phyloP scores from a whole-genome alignment of 2,329 filamentous ascomycete genomes.

The Alternaria gaisen region DNA sequence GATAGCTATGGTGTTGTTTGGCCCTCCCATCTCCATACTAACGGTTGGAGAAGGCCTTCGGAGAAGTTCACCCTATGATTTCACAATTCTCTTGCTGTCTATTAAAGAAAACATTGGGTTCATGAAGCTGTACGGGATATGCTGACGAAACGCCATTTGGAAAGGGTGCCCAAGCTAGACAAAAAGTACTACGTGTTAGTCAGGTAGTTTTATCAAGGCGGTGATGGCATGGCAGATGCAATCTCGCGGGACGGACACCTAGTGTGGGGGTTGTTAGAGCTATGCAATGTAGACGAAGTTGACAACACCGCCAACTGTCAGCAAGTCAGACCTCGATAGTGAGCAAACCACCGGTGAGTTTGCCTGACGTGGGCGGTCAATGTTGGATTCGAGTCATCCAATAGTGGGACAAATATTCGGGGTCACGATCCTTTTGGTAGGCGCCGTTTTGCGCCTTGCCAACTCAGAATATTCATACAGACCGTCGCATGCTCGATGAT shows the following conservation, averaged over 20 bases:
- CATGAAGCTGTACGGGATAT: neutral
- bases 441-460: slow-evolving; percentile 19
- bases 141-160: neutral
- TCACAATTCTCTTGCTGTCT: slow-evolving; percentile 4
- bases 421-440: slow-evolving; percentile 21
- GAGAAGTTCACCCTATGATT: slow-evolving; percentile 4
- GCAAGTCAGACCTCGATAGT: slow-evolving; percentile 10
- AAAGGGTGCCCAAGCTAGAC: neutral
- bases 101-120: neutral
- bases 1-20: neutral
- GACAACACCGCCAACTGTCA: slow-evolving; percentile 7
- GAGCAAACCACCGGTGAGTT: slow-evolving; percentile 10
- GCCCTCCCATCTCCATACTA: slow-evolving; percentile 13
- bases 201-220: neutral
- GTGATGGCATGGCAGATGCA: slow-evolving; percentile 8
- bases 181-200: neutral
- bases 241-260: slow-evolving; percentile 2
- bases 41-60: neutral
- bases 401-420: slow-evolving; percentile 22
- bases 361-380: slow-evolving; percentile 15
- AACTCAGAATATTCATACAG: slow-evolving; percentile 14
- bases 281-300: neutral
- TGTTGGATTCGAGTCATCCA: slow-evolving; percentile 14
- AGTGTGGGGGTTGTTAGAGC: slow-evolving; percentile 12
- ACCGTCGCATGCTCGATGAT: slow-evolving; percentile 21